Percentiles rank a stretch among this genome's conserved stretches.
These are phyloP conservation scores for Gnomoniopsis smithogilvyi DNA, from an alignment of 2,329 filamentous ascomycete genomes.

Conservation along the genomic window DNA sequence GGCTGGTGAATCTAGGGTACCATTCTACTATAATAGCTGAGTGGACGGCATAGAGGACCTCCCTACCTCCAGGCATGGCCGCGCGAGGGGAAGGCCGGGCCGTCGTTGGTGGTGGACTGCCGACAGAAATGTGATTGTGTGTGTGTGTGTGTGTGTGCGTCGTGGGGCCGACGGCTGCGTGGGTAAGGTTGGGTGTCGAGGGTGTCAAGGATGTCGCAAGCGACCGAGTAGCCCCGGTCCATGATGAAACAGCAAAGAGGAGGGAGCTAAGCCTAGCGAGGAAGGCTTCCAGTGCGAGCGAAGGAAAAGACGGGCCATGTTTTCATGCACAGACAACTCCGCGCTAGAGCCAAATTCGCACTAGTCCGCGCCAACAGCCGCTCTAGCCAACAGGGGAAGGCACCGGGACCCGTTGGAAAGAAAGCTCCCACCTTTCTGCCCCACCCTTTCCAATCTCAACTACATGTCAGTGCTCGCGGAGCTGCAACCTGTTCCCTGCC, in stretches of 20 bases:
- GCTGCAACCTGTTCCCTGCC: background rate
- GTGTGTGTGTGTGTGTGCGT: background rate
- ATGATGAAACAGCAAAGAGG: constrained; percentile 8
- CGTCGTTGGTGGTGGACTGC: constrained; percentile 8
- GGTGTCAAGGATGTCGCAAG: background rate
- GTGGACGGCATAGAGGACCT: background rate
- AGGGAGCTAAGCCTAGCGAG: background rate
- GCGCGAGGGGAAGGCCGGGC: constrained; percentile 11
- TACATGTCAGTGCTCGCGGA: background rate
- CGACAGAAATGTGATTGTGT: background rate
- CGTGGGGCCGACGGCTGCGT: too few species aligned
- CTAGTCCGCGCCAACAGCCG: background rate
- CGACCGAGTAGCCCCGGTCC: background rate
- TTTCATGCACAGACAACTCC: background rate
- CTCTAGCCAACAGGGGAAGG: background rate
- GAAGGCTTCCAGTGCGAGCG: constrained; percentile 11
- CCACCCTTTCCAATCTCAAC: background rate
- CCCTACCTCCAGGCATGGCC: background rate
- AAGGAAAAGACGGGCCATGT: background rate
- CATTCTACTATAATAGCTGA: background rate
- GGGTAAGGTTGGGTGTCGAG: background rate
- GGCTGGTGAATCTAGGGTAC: background rate
- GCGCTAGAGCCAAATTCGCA: background rate
- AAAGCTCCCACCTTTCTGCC: background rate
- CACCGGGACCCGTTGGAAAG: background rate